These are phyloP conservation scores for Candida glaebosa DNA, from an alignment of 805 yeast species.

Conservation along the genomic window DNA sequence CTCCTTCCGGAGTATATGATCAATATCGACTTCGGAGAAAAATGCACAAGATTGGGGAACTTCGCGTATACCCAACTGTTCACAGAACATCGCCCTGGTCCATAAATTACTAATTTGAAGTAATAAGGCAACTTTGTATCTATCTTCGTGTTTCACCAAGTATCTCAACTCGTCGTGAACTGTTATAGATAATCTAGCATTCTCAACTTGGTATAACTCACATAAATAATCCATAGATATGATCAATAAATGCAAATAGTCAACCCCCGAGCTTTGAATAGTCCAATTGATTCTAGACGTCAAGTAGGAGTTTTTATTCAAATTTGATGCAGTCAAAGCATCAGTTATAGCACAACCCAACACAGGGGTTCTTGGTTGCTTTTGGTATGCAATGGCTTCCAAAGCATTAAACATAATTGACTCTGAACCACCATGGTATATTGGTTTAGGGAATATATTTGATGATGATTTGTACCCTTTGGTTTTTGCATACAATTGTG, in stretches of 20 bases:
- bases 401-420: conserved; percentile 85
- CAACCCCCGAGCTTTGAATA: conserved; percentile 97
- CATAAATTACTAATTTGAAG: conserved; percentile 88
- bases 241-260: conserved; percentile 80
- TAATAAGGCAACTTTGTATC: conserved; percentile 73
- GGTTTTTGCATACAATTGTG: conserved; percentile 69
- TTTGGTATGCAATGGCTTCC: conserved; percentile 81
- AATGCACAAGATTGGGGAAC: conserved; percentile 95
- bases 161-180: conserved; percentile 95
- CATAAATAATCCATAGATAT: conserved; percentile 84
- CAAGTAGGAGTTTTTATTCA: conserved; percentile 62
- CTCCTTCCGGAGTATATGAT: conserved; percentile 83
- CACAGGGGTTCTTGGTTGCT: conserved; percentile 82
- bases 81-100: conserved; percentile 95
- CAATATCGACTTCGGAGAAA: conserved; percentile 91
- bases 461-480: conserved; percentile 52
- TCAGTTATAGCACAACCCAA: conserved; percentile 90
- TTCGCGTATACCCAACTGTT: conserved; percentile 83
- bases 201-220: conserved; percentile 51
- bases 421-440: conserved; percentile 90
- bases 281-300: conserved; percentile 97
- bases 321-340: conserved; percentile 65
- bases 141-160: conserved; percentile 68
- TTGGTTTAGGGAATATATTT: conserved; percentile 21
- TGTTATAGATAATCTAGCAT: conserved; percentile 78